These are phyloP conservation scores for Botrytis deweyae DNA, from an alignment of 2,329 filamentous ascomycete genomes.

Conservation along the genomic window DNA sequence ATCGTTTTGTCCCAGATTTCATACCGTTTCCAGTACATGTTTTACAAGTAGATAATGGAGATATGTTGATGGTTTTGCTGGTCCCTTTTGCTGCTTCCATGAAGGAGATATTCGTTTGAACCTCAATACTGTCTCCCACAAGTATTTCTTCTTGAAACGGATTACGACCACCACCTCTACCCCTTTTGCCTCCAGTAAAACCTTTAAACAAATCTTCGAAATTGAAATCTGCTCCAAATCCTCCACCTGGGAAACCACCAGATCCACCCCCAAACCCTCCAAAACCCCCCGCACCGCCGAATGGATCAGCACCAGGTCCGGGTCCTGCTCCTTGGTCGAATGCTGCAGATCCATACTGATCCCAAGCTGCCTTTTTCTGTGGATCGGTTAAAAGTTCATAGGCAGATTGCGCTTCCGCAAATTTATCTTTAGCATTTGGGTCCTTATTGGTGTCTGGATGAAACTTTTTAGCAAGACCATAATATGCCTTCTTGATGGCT, in stretches of 20 bases:
- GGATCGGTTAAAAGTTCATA: slow-evolving; percentile 93
- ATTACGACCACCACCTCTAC: slow-evolving; percentile 51
- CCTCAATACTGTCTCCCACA: slow-evolving; percentile 95
- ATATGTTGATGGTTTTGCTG: slow-evolving; percentile 82
- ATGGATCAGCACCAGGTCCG: slow-evolving; percentile 57
- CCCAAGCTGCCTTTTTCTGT: slow-evolving; percentile 88
- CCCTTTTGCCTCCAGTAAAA: slow-evolving; percentile 55
- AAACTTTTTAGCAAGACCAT: slow-evolving; percentile 94
- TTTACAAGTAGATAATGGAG: slow-evolving; percentile 75
- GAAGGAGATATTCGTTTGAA: slow-evolving; percentile 89
- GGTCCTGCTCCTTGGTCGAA: slow-evolving; percentile 71
- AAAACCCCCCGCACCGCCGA: slow-evolving; percentile 62
- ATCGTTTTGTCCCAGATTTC: slow-evolving; percentile 73
- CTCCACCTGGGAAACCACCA: slow-evolving; percentile 53
- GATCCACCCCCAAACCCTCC: slow-evolving; percentile 49
- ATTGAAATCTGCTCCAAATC: slow-evolving; percentile 81
- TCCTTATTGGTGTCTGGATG: slow-evolving; percentile 99
- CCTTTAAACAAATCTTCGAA: slow-evolving; percentile 95
- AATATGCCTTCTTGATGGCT: slow-evolving; percentile 98
- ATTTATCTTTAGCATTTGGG: slow-evolving; percentile 86
- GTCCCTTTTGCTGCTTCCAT: slow-evolving; percentile 94
- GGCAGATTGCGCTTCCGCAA: slow-evolving; percentile 86
- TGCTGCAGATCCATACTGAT: slow-evolving; percentile 83
- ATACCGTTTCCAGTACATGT: slow-evolving; percentile 82
- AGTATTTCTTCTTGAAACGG: slow-evolving; percentile 78